phyloP scores from a whole-genome alignment of 495 filamentous ascomycete species.

The Aspergillus hancockii region DNA sequence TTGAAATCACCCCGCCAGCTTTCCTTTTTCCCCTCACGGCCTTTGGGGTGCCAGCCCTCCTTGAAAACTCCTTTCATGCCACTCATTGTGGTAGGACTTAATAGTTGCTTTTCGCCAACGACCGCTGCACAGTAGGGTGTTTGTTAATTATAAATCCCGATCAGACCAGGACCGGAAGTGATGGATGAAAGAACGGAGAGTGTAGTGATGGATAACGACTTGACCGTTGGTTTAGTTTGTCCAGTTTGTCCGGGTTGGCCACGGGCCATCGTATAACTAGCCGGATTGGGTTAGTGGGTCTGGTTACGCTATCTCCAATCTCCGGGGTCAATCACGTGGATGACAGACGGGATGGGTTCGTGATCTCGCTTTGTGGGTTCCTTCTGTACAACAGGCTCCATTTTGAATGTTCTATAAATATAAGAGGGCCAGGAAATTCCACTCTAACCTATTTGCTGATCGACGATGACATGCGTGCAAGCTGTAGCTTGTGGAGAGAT shows the following conservation, averaged over 20 bases:
- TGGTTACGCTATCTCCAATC: neutral
- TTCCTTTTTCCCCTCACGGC: constrained; percentile 55
- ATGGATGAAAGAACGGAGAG: neutral
- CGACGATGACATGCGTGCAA: no score
- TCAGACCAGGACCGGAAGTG: neutral
- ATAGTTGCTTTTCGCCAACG: neutral
- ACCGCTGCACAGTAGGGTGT: neutral
- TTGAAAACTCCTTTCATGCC: constrained; percentile 53
- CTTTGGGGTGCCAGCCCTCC: constrained; percentile 60
- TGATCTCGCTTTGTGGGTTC: neutral
- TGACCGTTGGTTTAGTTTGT: no score
- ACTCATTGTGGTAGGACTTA: constrained; percentile 38
- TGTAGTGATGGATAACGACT: no score
- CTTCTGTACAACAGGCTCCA: no score
- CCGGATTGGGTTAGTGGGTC: neutral
- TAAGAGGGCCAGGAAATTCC: no score
- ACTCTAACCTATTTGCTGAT: no score
- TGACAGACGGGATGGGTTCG: no score
- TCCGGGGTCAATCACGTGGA: neutral
- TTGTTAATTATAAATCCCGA: neutral
- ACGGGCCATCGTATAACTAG: neutral
- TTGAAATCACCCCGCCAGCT: constrained; percentile 62
- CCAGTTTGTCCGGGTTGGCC: no score
- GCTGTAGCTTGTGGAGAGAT: neutral
- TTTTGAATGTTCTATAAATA: no score